Base-by-base conservation (phyloP, 345 rosid genomes). In the Hevea brasiliensis region DNA sequence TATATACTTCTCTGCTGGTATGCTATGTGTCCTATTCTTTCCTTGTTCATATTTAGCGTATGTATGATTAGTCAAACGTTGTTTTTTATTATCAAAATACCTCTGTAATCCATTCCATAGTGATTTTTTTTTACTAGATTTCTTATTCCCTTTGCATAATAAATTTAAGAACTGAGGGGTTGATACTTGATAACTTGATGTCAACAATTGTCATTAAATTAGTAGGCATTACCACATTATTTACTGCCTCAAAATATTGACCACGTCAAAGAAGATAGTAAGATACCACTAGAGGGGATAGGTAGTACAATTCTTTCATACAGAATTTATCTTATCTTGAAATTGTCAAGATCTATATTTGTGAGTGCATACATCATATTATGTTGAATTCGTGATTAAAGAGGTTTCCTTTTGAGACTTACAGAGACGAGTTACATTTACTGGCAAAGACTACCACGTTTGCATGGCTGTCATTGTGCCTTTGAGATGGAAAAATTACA, bases 1-100 rank as follows among this genome's bases (percentile, higher is more conserved):
- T 7, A 91, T 95, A 60, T 95, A 89, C 85, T 95, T 95, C 82
- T 93, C 98, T 27, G 86, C 98, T 78, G 99, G 98, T 94, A 72
- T 82, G 85, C 12, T 73, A 9, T 61, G 24, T 60, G 32, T 64
- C 21, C 48, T 23, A 9, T 64, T 71, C n/a, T 63, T 48, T 24
- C 61, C 37, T 58, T 68, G 23, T 41, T 35, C 21, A 17, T 17
- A 7, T 57, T 70, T 56, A 59, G 9, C 37, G 20, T 23, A 41
- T 37, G 18, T 44, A 3, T 23, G 23, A 27, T 6, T 23, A 35
- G 45, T 56, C 21, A 18, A 62, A 72, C n/a, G 42, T 0, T 74
- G 47, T 58, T 58, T 12, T 32, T 15, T 40, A 15, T 72, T 51
- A 14, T 50, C 11, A 72, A n/a, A 44, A 57, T 23, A 13, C 13